Conservation (phyloP, 148 eudicot species). For the Polygonum maritimum region DNA sequence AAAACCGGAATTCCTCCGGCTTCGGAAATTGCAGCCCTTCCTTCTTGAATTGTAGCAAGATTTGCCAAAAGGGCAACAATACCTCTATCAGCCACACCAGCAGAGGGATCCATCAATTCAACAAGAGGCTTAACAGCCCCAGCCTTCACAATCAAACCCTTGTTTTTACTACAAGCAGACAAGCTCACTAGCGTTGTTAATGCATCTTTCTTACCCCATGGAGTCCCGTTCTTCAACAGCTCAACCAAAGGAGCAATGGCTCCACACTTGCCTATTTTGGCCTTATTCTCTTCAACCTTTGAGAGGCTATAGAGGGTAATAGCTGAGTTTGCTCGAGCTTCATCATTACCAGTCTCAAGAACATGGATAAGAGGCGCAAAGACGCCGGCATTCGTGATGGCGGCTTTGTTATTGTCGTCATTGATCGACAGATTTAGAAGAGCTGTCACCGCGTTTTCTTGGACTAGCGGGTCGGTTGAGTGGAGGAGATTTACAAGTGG, state of each 20-base stretch:
- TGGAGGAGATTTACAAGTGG: slow-evolving; percentile 6
- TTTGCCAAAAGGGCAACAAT: slow-evolving; percentile 51
- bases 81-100: slow-evolving; percentile 60
- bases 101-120: slow-evolving; percentile 58
- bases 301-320: slow-evolving; percentile 17
- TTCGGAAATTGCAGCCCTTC: slow-evolving; percentile 43
- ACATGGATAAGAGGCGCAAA: slow-evolving; percentile 10
- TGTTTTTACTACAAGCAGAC: slow-evolving; percentile 5
- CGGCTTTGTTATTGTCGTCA: slow-evolving; percentile 10
- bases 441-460: slow-evolving; percentile 19
- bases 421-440: slow-evolving; percentile 18
- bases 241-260: slow-evolving; percentile 12
- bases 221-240: slow-evolving; percentile 13
- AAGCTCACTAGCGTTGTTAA: slow-evolving; percentile 7
- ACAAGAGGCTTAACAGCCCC: slow-evolving; percentile 48
- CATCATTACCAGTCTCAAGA: slow-evolving; percentile 10
- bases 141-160: slow-evolving; percentile 45
- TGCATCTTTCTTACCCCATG: slow-evolving; percentile 18
- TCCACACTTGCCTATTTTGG: slow-evolving; percentile 7
- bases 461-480: slow-evolving; percentile 10
- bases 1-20: slow-evolving; percentile 50
- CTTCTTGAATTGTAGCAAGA: slow-evolving; percentile 51
- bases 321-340: slow-evolving; percentile 16
- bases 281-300: slow-evolving; percentile 6
- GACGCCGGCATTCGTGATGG: slow-evolving; percentile 5